Evolutionary conservation across 208 protist genomes (phyloP).

Genomic region (Trypanosoma brucei): DNA sequence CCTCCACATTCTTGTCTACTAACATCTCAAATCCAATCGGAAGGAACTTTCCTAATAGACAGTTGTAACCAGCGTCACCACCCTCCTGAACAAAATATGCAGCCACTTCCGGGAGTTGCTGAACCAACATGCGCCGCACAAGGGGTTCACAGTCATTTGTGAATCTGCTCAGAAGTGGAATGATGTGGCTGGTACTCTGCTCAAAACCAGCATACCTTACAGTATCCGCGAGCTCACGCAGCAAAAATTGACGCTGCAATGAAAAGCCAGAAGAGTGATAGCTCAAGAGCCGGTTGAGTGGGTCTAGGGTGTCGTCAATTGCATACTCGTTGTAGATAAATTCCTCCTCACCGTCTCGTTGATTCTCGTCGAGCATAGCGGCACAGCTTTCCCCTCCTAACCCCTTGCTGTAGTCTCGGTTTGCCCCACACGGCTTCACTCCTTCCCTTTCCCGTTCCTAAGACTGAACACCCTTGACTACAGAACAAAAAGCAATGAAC

Average conservation of each 20-base stretch:
- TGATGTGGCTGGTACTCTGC: conserved; percentile 63
- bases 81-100: conserved; percentile 74
- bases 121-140: conserved; percentile 88
- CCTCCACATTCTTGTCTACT: conserved; percentile 94
- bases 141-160: conserved; percentile 85
- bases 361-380: conserved; percentile 44
- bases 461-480: too few species aligned
- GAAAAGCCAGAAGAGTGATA: conserved; percentile 90
- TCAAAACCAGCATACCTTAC: conserved; percentile 78
- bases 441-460: too few species aligned
- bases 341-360: conserved; percentile 74
- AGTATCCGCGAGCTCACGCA: conserved; percentile 84
- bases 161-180: conserved; percentile 87
- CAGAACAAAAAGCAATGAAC: too few species aligned
- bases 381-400: not conserved
- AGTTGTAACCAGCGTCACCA: conserved; percentile 77
- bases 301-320: conserved; percentile 91
- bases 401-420: too few species aligned
- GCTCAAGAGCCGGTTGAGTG: conserved; percentile 71
- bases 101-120: conserved; percentile 83
- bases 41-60: conserved; percentile 81
- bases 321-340: conserved; percentile 92
- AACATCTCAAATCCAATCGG: conserved; percentile 91
- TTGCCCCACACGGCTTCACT: too few species aligned
- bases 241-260: conserved; percentile 81